phyloP scores from a whole-genome alignment of 2,329 filamentous ascomycete genomes.

The Xylariaceae sp. region DNA sequence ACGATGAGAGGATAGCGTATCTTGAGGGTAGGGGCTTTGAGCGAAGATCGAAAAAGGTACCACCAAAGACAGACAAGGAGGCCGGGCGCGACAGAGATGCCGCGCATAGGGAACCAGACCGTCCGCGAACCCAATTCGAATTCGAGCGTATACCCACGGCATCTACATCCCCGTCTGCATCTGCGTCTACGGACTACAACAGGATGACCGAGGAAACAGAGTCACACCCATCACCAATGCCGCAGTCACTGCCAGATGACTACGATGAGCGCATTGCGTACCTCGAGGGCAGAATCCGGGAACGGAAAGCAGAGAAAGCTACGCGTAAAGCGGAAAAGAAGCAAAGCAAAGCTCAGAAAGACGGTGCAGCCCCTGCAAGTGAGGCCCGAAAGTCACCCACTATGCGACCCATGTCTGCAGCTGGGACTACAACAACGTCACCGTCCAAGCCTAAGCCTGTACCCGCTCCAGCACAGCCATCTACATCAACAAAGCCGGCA shows the following conservation, averaged over 20 bases:
- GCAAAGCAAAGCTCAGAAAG: constrained; percentile 6
- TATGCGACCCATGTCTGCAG: constrained; percentile 9
- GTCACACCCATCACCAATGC: constrained; percentile 29
- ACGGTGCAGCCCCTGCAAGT: background rate
- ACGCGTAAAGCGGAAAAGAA: constrained; percentile 19
- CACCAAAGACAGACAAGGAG: constrained; percentile 34
- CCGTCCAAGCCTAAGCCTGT: background rate
- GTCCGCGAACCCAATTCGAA: background rate
- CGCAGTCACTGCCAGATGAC: constrained; percentile 17
- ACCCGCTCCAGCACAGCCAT: constrained; percentile 3
- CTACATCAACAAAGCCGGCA: constrained; percentile 29
- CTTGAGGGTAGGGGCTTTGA: background rate
- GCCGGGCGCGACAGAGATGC: background rate
- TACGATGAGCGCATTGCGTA: constrained; percentile 40
- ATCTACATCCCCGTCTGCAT: background rate
- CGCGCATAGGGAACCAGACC: background rate
- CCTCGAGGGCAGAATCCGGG: constrained; percentile 39
- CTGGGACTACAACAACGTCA: constrained; percentile 10
- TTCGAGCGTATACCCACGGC: background rate
- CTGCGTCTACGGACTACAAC: constrained; percentile 6
- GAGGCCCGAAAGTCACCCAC: background rate
- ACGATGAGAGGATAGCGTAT: background rate
- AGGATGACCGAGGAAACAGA: constrained; percentile 37
- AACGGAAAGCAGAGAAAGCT: constrained; percentile 39
- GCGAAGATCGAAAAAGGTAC: background rate